A percentile compares a stretch with the other conserved stretches of the same genome.
These are phyloP conservation scores for Allium cepa DNA, from an alignment of 106 monocot genomes.

Conservation along the genomic window DNA sequence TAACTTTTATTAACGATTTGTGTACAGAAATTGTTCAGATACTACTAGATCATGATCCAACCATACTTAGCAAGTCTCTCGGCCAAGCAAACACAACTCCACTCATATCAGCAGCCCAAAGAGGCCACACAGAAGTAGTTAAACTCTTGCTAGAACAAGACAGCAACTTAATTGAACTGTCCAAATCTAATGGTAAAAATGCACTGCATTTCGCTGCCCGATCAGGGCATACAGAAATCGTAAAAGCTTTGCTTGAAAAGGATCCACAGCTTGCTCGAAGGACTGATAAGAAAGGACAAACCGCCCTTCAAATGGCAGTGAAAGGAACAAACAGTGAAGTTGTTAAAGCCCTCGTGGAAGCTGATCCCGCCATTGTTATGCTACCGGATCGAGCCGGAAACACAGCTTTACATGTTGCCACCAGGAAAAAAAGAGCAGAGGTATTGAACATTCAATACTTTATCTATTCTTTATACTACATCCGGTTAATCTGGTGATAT, in stretches of 20 bases:
- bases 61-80: slow-evolving; percentile 17
- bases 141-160: slow-evolving; percentile 16
- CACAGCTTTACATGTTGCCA: slow-evolving; percentile 30
- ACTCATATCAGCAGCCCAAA: slow-evolving; percentile 26
- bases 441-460: neutral
- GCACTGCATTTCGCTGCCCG: slow-evolving; percentile 30
- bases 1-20: slow-evolving; percentile 1
- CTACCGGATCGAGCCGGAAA: slow-evolving; percentile 26
- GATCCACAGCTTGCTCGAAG: slow-evolving; percentile 27
- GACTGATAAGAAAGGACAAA: slow-evolving; percentile 34
- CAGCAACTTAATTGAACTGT: slow-evolving; percentile 9
- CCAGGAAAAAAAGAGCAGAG: slow-evolving; percentile 28
- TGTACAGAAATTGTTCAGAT: slow-evolving; percentile 26
- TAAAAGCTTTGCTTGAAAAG: slow-evolving; percentile 24
- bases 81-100: slow-evolving; percentile 28
- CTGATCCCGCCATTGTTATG: slow-evolving; percentile 34
- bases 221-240: slow-evolving; percentile 22
- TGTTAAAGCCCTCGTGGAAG: slow-evolving; percentile 22
- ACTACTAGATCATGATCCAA: slow-evolving; percentile 20
- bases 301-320: slow-evolving; percentile 33
- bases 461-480: no score
- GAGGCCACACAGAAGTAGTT: slow-evolving; percentile 22
- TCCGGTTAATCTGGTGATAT: no score
- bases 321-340: slow-evolving; percentile 25
- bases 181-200: slow-evolving; percentile 30